Evolutionary conservation across 2,329 filamentous ascomycete species (phyloP).

Genomic region (Diplodia corticola): DNA sequence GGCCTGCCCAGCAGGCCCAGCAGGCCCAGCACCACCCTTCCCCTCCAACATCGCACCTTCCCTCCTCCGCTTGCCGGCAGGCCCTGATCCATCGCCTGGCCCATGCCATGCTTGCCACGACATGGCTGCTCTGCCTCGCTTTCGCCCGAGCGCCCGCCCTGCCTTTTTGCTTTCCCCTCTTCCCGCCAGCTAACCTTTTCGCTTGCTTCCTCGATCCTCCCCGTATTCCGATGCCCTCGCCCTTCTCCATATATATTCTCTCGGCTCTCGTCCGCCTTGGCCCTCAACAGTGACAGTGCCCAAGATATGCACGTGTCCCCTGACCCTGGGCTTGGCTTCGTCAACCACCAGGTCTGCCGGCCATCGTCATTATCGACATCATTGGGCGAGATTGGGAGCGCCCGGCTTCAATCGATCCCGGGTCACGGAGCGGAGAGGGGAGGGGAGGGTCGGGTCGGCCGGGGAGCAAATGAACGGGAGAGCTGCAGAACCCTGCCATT

Average conservation of each 20-base stretch:
- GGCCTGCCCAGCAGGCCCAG: too few relatives aligned
- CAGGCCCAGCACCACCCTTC: too few relatives aligned
- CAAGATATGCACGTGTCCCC: neutral
- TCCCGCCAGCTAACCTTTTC: neutral
- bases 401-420: neutral
- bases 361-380: neutral
- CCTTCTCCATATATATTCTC: neutral
- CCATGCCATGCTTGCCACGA: constrained; percentile 1
- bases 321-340: neutral
- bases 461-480: neutral
- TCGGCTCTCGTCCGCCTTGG: neutral
- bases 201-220: neutral
- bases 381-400: neutral
- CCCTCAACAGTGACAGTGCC: neutral
- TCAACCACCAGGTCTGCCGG: neutral
- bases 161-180: neutral
- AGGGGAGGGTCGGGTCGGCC: too few relatives aligned
- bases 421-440: neutral
- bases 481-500: neutral
- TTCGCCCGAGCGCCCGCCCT: neutral
- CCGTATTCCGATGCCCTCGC: constrained; percentile 9
- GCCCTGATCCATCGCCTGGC: constrained; percentile 1
- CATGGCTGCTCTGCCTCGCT: neutral
- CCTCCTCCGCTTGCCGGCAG: neutral
- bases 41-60: neutral